These are phyloP conservation scores for Psilocybe cubensis DNA, from an alignment of 768 basidiomycete genomes.

Conservation along the genomic window DNA sequence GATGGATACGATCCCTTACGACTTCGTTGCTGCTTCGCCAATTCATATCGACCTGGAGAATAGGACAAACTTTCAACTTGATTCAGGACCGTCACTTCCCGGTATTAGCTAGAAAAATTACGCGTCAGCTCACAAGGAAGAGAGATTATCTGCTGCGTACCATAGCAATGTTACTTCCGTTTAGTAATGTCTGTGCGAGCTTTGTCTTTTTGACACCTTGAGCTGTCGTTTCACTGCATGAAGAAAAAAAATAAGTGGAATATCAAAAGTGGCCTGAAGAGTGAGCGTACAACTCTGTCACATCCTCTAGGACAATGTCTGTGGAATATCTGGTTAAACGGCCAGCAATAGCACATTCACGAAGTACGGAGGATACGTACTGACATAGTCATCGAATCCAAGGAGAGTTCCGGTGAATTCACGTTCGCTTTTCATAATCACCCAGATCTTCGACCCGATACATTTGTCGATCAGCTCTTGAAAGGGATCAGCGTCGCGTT, in stretches of 20 bases:
- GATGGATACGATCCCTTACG: neutral
- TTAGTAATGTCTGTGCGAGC: slow-evolving; percentile 86
- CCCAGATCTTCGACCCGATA: slow-evolving; percentile 97
- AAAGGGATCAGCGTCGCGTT: neutral
- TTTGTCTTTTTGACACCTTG: slow-evolving; percentile 80
- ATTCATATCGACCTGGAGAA: neutral
- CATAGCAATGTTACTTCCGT: slow-evolving; percentile 98
- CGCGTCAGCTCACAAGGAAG: neutral
- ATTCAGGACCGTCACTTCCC: slow-evolving; percentile 38
- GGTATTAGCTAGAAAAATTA: slow-evolving; percentile 36
- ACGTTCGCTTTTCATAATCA: slow-evolving; percentile 96
- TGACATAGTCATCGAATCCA: slow-evolving; percentile 99
- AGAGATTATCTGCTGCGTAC: slow-evolving; percentile 43
- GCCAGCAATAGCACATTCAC: neutral
- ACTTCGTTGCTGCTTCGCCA: slow-evolving; percentile 3
- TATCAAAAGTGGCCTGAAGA: neutral
- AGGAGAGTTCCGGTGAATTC: slow-evolving; percentile 95
- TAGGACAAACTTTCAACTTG: slow-evolving; percentile 3
- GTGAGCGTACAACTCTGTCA: slow-evolving; percentile 86
- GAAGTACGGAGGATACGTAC: slow-evolving; percentile 57
- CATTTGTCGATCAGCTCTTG: slow-evolving; percentile 95
- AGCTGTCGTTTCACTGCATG: slow-evolving; percentile 81
- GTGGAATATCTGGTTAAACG: neutral
- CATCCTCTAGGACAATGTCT: slow-evolving; percentile 97
- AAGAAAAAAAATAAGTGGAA: slow-evolving; percentile 3